These are phyloP conservation scores for Colletotrichum agaves DNA, from an alignment of 2,329 filamentous ascomycete species.

Conservation along the genomic window DNA sequence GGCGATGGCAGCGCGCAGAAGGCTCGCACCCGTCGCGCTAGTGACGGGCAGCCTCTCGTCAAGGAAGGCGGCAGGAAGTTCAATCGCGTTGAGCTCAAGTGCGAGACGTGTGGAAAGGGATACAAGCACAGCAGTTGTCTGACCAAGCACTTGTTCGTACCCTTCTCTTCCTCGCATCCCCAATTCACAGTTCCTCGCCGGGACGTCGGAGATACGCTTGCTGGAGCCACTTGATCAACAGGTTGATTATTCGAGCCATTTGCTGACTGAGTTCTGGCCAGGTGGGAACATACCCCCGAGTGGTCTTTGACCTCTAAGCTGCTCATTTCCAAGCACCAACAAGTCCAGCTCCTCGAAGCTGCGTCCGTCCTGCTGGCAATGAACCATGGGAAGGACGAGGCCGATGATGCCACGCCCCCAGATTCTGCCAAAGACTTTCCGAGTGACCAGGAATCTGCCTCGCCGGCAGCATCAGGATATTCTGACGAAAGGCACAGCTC, in stretches of 20 bases:
- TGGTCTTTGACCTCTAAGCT: constrained; percentile 98
- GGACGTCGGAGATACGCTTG: constrained; percentile 44
- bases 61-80: constrained; percentile 87
- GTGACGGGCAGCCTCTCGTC: constrained; percentile 84
- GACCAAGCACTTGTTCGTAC: constrained; percentile 99
- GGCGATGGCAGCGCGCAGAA: constrained; percentile 58
- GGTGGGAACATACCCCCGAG: constrained; percentile 99
- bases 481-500: constrained; percentile 86
- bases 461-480: constrained; percentile 82
- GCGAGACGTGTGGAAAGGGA: constrained; percentile 98
- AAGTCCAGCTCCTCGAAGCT: constrained; percentile 96
- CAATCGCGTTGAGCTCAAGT: constrained; percentile 87
- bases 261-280: constrained; percentile 58
- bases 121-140: constrained; percentile 99
- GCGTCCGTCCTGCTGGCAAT: constrained; percentile 96
- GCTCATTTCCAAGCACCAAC: constrained; percentile 98
- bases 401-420: constrained; percentile 68
- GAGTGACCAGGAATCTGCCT: constrained; percentile 83
- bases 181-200: constrained; percentile 39
- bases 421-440: constrained; percentile 74
- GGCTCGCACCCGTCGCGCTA: constrained; percentile 71
- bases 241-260: constrained; percentile 26
- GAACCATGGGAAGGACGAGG: constrained; percentile 64
- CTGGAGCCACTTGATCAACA: background rate
- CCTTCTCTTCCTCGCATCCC: constrained; percentile 62